Evolutionary conservation across 345 rosid species (phyloP), one percentile per base, ranked within the genome.

Genomic region (Lepidium sativum): DNA sequence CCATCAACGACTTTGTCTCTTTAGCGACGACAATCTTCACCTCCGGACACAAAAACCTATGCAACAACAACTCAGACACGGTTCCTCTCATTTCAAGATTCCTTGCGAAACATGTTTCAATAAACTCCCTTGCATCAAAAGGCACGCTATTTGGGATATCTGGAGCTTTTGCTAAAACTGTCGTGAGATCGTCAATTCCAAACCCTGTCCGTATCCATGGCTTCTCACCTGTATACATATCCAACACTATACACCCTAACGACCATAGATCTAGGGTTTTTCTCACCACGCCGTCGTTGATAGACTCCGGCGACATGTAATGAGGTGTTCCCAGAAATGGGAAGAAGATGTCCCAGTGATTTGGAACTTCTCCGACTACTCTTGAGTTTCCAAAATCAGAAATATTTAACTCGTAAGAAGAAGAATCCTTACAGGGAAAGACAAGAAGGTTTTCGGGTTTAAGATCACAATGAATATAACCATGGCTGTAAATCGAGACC

Each of bases 261-360:
- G 77, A 73, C 85, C 81, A 81, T 12, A 81, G 59, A 70, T 81
- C 83, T 1, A 66, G 53, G 9, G 83, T 77, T 21, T 67, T 33
- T 16, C 72, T 79, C 15, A 59, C 69, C 1, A 35, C 21, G 17
- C 57, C 59, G 23, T 69, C 70, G 9, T 5, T 6, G 17, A 77
- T 48, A 6, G 73, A 50, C 60, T 81, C 81, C 0, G 77, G 85
- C 0, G 80, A 65, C 83, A 77, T 50, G 63, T 81, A 81, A 65
- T 35, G 2, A 1, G 72, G 44, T 7, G 83, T 79, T 31, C 81
- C 85, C 17, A 80, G 63, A 33, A 62, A 40, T 2, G 8, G 42
- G 13, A 29, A 50, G 38, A 29, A 63, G 11, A 21, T 2, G 9
- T 25, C 25, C 47, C 54, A 61, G 58, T 21, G 74, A 69, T 34